A percentile compares a stretch with the other conserved stretches of the same genome.
Evolutionary conservation across 2,329 filamentous ascomycete genomes (phyloP).

Genomic region (Metarhizium rileyi): DNA sequence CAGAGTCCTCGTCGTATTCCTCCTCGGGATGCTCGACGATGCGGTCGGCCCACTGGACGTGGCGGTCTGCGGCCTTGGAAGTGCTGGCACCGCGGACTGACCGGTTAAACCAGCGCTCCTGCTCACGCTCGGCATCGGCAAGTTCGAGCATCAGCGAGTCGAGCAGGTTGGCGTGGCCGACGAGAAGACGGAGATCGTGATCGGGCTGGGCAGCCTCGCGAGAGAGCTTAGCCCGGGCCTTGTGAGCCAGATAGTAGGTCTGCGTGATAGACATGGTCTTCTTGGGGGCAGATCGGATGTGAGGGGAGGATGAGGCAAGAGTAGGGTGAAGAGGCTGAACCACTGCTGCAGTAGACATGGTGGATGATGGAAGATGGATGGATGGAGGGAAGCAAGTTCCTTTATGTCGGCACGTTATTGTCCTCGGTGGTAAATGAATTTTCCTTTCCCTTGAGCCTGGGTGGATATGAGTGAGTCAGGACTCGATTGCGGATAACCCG

Average conservation of each 20-base stretch:
- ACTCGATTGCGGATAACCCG: conserved; percentile 14
- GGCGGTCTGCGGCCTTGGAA: conserved; percentile 47
- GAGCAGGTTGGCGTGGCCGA: conserved; percentile 96
- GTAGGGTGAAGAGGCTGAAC: conserved; percentile 16
- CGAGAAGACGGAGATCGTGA: conserved; percentile 89
- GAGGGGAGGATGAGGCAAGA: conserved; percentile 12
- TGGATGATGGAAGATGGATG: conserved; percentile 7
- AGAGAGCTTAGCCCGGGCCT: conserved; percentile 91
- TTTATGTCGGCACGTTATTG: neutral
- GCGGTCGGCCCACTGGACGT: conserved; percentile 81
- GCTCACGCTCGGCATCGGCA: conserved; percentile 86
- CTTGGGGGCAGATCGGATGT: conserved; percentile 35
- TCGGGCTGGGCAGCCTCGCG: conserved; percentile 81
- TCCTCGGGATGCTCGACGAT: conserved; percentile 65
- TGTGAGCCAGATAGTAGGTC: conserved; percentile 97
- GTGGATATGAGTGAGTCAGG: conserved; percentile 16
- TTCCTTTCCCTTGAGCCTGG: conserved; percentile 10
- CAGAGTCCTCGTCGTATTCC: conserved; percentile 51
- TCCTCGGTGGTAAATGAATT: neutral
- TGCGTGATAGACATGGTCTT: conserved; percentile 97
- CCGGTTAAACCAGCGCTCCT: conserved; percentile 97
- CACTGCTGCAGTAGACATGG: conserved; percentile 21
- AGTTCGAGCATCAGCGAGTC: conserved; percentile 89
- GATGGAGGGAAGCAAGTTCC: conserved; percentile 7
- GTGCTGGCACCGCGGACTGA: conserved; percentile 68